Base-by-base conservation (phyloP, 768 basidiomycete genomes). In the Mycena alexandri region DNA sequence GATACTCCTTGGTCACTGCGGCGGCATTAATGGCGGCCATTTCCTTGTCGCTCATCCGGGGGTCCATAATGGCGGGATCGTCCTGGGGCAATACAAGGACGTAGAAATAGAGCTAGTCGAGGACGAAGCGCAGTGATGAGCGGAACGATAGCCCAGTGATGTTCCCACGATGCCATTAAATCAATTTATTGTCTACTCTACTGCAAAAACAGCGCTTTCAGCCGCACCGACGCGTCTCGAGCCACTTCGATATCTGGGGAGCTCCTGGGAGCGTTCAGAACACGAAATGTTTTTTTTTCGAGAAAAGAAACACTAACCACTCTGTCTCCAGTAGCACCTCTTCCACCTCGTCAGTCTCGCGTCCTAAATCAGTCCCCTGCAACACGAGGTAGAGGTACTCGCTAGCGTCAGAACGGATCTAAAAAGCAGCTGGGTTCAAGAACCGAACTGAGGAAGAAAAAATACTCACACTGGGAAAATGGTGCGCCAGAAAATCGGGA, bases 1-100 rank as follows among this genome's bases (percentile, higher is more conserved):
- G 90, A 82, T 93, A 96, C 81, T 95, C 91, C 75, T 86, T 89
- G 57, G 94, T 95, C 55, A 95, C 95, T 38, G 95, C 95, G 54
- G 94, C 93, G 56, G 93, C 93, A 77, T 95, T 94, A 77, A 95
- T 90, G 56, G 87, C 85, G 61, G 92, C 91, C 74, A 94, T 79
- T 76, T 94, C 92, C 71, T 78, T 84, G 78, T 93, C 90, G 75
- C 83, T 90, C 57, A 93, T 79, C 68, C 91, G 87, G 74, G 91
- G 84, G 78, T 87, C 78, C 53, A 87, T 87, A 69, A 60, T 75
- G 59, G 54, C 46, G 58, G 25, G 29, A 43, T 60, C 33, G 44
- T 61, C 41, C 46, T 50, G 33, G 38, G 24, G 42, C 19, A n/a
- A 25, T n/a, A 25, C 21, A 55, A 38, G 47, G 56, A 47, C 57